phyloP scores from a whole-genome alignment of 2,329 filamentous ascomycete species.

The Cordyceps farinosa region DNA sequence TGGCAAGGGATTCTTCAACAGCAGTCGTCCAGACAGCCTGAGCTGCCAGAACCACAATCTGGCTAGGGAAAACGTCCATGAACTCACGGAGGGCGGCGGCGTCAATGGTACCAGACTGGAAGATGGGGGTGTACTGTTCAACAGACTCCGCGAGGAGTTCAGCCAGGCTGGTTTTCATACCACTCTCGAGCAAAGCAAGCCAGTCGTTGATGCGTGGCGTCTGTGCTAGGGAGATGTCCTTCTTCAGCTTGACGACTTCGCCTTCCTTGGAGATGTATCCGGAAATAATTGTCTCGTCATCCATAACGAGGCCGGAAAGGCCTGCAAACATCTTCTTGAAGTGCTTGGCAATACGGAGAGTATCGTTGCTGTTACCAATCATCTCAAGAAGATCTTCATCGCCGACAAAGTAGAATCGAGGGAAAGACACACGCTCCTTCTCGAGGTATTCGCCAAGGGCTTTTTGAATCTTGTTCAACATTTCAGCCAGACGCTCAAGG shows the following conservation, averaged over 20 bases:
- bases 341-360: conserved; percentile 92
- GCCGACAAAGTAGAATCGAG: conserved; percentile 98
- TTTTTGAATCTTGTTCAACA: conserved; percentile 98
- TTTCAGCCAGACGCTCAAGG: conserved; percentile 88
- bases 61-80: conserved; percentile 79
- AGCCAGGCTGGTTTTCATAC: conserved; percentile 91
- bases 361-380: conserved; percentile 98
- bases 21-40: conserved; percentile 91
- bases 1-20: conserved; percentile 72
- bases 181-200: conserved; percentile 86
- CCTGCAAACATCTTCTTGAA: conserved; percentile 99
- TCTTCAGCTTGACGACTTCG: conserved; percentile 82
- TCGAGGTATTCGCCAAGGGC: conserved; percentile 97
- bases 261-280: conserved; percentile 95
- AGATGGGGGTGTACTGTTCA: conserved; percentile 75
- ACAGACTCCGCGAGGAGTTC: conserved; percentile 86
- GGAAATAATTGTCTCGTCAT: conserved; percentile 83
- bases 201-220: conserved; percentile 98
- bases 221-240: conserved; percentile 86
- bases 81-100: conserved; percentile 70
- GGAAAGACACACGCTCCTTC: conserved; percentile 94
- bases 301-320: conserved; percentile 83
- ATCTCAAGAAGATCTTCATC: conserved; percentile 98
- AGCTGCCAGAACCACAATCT: conserved; percentile 91
- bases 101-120: conserved; percentile 68